Evolutionary conservation across 2,329 filamentous ascomycete genomes (phyloP), one percentile per base, ranked within the genome.

Genomic region (Intubia oerlemansii): DNA sequence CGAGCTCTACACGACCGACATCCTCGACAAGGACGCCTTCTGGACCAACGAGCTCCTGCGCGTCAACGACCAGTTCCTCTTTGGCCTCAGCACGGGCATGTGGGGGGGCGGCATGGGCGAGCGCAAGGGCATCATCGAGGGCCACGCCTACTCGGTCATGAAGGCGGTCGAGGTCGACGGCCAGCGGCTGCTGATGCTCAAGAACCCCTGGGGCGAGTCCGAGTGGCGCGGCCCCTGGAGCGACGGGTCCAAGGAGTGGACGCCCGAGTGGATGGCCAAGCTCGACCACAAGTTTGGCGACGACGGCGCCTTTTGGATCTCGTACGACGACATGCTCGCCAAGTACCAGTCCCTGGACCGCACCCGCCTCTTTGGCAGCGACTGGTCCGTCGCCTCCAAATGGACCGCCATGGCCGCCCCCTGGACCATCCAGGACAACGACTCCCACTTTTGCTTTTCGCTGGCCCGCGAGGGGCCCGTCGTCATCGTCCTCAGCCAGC

Each of bases 181-280:
- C 2, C 52, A 69, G 17, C 62, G 72, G 3, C 52, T 82, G 2
- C 53, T 81, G 3, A 59, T 70, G 28, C 52, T 80, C 21, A 9
- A 24, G 37, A 88, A 88, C 39, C 80, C 80, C 0, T 88, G 78
- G 79, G 80, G 79, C 2, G 68, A 69, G 36, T 65, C 64, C 15
- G 78, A 84, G 49, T 88, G 79, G 78, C 75, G 66, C 17, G 80
- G 80, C 2, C 58, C 76, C 2, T 88, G 79, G 78, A 58, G 57
- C 4, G 80, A 88, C 42, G 80, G 80, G 0, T 80, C 74, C 6
- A 76, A 79, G 41, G 72, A 85, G 47, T 90, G 80, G 80, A 85
- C 76, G 1, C 58, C 76, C 0, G 71, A 82, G 39, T 80, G 74
- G 65, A 69, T 85, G 49, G 51, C 67, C 34, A 68, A 73, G 40